Evolutionary conservation across 495 filamentous ascomycete genomes (phyloP).

Genomic region (Xylaria intraflava): DNA sequence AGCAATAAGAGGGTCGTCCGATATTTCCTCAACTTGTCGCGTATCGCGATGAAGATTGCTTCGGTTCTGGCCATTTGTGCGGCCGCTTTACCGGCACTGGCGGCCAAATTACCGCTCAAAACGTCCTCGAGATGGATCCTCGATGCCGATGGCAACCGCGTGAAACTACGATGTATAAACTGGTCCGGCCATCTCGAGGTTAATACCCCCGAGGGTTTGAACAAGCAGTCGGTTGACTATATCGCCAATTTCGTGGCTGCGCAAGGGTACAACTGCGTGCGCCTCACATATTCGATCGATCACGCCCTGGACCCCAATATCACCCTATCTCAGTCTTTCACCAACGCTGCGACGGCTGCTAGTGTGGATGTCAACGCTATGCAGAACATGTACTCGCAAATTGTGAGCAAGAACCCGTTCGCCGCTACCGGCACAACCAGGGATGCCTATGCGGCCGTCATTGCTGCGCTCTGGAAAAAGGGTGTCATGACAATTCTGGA

Average conservation of each 20-base stretch:
- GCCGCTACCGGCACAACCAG: constrained; percentile 27
- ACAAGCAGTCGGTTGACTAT: constrained; percentile 37
- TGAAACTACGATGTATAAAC: constrained; percentile 49
- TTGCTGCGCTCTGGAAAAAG: constrained; percentile 34
- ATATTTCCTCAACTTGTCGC: background rate
- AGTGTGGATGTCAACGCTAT: constrained; percentile 27
- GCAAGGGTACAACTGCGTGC: constrained; percentile 49
- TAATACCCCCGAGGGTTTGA: constrained; percentile 44
- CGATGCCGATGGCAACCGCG: constrained; percentile 36
- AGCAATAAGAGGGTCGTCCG: background rate
- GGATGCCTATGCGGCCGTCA: constrained; percentile 33
- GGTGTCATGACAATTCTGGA: constrained; percentile 44
- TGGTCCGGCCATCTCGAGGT: constrained; percentile 46
- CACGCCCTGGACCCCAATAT: constrained; percentile 38
- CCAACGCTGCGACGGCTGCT: constrained; percentile 28
- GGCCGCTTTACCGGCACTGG: constrained; percentile 21
- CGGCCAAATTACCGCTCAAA: constrained; percentile 33
- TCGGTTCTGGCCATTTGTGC: constrained; percentile 14
- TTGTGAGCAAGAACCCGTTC: constrained; percentile 38
- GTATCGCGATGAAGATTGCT: constrained; percentile 19
- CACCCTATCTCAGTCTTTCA: constrained; percentile 36
- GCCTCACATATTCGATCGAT: constrained; percentile 47
- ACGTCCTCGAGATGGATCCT: constrained; percentile 46
- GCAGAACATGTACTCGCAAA: constrained; percentile 25
- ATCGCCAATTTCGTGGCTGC: constrained; percentile 37